A percentile compares a stretch with the other conserved stretches of the same genome.
These are phyloP conservation scores for Cystobasidium pallidum DNA, from an alignment of 1,284 basidiomycete genomes.

Conservation along the genomic window DNA sequence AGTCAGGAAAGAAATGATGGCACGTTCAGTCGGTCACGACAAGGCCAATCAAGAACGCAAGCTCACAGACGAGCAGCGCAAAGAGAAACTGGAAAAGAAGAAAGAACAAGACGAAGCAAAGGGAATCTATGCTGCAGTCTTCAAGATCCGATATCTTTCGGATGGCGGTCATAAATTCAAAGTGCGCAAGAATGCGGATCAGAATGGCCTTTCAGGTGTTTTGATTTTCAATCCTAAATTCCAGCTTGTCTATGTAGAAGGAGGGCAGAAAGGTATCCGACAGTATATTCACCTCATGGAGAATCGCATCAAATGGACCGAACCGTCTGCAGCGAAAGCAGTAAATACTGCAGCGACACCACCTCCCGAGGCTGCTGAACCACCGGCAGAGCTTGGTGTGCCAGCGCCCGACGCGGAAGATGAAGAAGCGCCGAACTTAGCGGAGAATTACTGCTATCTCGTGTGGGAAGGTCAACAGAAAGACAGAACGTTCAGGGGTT, in stretches of 20 bases:
- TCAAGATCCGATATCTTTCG: slow-evolving; percentile 80
- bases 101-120: slow-evolving; percentile 82
- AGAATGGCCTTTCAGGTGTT: slow-evolving; percentile 81
- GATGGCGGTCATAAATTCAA: slow-evolving; percentile 95
- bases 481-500: slow-evolving; percentile 77
- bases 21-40: slow-evolving; percentile 84
- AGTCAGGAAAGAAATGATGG: slow-evolving; percentile 88
- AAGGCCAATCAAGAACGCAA: slow-evolving; percentile 88
- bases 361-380: slow-evolving; percentile 59
- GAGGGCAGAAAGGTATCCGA: slow-evolving; percentile 80
- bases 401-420: slow-evolving; percentile 52
- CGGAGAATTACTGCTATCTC: slow-evolving; percentile 83
- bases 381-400: slow-evolving; percentile 55
- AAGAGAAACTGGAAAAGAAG: slow-evolving; percentile 82
- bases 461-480: slow-evolving; percentile 91
- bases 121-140: slow-evolving; percentile 72
- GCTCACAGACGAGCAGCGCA: slow-evolving; percentile 83
- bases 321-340: slow-evolving; percentile 77
- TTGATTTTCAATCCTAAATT: slow-evolving; percentile 87
- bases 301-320: slow-evolving; percentile 90
- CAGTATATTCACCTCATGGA: slow-evolving; percentile 88
- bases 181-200: slow-evolving; percentile 92
- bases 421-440: slow-evolving; percentile 62
- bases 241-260: slow-evolving; percentile 91
- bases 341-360: slow-evolving; percentile 41